Base-by-base conservation (phyloP, 1,284 basidiomycete genomes). In the Stygiomarasmius scandens region DNA sequence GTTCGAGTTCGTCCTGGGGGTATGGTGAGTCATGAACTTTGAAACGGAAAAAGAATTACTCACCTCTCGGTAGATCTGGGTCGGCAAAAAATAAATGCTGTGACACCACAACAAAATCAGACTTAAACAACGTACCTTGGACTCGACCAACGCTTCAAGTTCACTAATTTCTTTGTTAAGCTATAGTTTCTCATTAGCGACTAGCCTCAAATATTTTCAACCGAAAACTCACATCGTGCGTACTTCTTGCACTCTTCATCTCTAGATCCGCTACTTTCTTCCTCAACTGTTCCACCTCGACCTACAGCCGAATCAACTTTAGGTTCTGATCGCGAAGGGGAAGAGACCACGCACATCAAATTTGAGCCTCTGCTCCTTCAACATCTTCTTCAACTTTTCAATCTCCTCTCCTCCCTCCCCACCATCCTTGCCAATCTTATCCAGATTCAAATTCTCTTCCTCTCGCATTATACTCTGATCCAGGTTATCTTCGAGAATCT, bases 91-190 rank as follows among this genome's bases (percentile, higher is more conserved):
- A n/a, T 50, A 64, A 29, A 12, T 4, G 47, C 54, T 20, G 38
- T 27, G 43, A n/a, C 32, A 47, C 38, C 25, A 32, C 12, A 12
- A 32, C 29, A 12, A 32, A 32, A 32, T 12, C 12, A 32, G 9
- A 54, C 52, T 25, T 32, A 12, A 5, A 32, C 8, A 9, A 55
- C 75, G 52, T 60, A 88, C 85, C 85, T 97, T 96, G 56, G 92
- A 85, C 72, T 97, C 95, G 36, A 96, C 87, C 46, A 97, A 78
- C 56, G 87, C 83, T 71, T 97, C 95, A 22, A 97, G 80, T 69
- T 96, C 93, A 52, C 87, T 85, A 52, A 96, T 92, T 74, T 96
- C 93, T 67, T 94, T 93, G 73, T 94, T 92, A 60, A 94, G 82
- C 91, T 95, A 52, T 12, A 41, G 38, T 12, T 5, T 41, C n/a